Base-by-base conservation (phyloP, 768 basidiomycete genomes). In the Suillus bovinus region DNA sequence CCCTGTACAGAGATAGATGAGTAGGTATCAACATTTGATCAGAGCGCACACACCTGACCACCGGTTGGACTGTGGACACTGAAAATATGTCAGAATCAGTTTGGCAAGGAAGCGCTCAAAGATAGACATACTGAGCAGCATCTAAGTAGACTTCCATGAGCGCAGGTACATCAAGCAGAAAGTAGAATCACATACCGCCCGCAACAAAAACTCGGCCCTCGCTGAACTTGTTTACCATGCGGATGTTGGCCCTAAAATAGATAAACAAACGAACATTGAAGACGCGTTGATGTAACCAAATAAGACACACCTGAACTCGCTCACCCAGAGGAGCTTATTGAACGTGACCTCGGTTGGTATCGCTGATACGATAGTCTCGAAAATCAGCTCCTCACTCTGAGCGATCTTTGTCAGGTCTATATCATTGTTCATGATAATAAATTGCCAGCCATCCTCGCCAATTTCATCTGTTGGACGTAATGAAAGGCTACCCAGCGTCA, bases 241-340 rank as follows among this genome's bases (percentile, higher is more conserved):
- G 49, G 10, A 31, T 50, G 20, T 50, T 50, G 10, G 27, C 49
- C 2, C 49, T 50, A 11, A 50, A 50, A 17, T 2, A 29, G n/a
- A 10, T 8, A 33, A 29, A 20, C 3, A 29, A 5, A 31, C 11
- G 29, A 50, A 34, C 22, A 17, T 16, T 4, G 0, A 16, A 46
- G 4, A 24, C 2, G 1, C n/a, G 36, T 16, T 1, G 33, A 14
- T 33, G 11, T 6, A 56, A 20, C 5, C 22, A 1, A 27, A 16
- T n/a, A 2, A 27, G n/a, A 39, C 71, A 61, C 8, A n/a, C 78
- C 70, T 63, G 59, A 69, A 78, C 17, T 70, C 67, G 29, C 70
- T 72, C 55, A 66, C 10, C 64, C 67, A 69, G 6, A 69, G 49
- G 5, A 74, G 44, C n/a, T 79, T 74, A 0, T 31, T 61, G n/a